Conservation (phyloP, 768 basidiomycete genomes). For the Dioszegia crocea region DNA sequence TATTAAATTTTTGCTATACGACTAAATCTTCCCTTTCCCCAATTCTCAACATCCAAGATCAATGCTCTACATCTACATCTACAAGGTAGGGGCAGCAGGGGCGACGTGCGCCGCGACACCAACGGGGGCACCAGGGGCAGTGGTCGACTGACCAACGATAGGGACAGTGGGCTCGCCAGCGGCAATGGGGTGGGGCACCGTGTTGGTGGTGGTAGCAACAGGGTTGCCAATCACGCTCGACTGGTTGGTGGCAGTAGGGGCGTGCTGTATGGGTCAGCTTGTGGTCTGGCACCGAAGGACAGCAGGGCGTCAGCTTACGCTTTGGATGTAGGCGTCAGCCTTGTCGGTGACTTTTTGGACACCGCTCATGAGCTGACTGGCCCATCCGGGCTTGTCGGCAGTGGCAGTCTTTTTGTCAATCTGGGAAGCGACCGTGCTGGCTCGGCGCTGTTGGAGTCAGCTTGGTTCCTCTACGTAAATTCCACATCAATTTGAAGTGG, state of each 20-base stretch:
- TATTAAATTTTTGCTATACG: neutral
- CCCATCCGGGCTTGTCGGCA: constrained; percentile 40
- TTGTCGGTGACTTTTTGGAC: constrained; percentile 9
- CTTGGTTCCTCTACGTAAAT: constrained; percentile 23
- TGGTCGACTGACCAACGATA: neutral
- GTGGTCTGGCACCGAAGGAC: neutral
- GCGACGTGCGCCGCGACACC: neutral
- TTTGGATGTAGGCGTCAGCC: constrained; percentile 27
- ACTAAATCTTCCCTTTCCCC: neutral
- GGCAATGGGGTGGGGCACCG: constrained; percentile 29
- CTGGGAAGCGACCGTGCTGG: constrained; percentile 27
- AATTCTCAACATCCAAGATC: neutral
- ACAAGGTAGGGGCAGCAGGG: neutral
- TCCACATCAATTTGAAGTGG: neutral
- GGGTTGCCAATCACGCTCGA: constrained; percentile 14
- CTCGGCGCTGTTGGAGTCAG: constrained; percentile 3
- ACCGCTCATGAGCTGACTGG: constrained; percentile 29
- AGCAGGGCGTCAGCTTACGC: constrained; percentile 19
- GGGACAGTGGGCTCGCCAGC: constrained; percentile 4
- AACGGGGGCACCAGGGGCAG: neutral
- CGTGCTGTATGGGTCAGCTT: neutral
- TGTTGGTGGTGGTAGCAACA: constrained; percentile 42
- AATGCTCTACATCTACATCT: neutral
- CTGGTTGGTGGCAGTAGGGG: neutral
- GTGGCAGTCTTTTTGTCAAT: constrained; percentile 46